Base-by-base conservation (phyloP, 2,329 filamentous ascomycete species). In the Colletotrichum higginsianum region DNA sequence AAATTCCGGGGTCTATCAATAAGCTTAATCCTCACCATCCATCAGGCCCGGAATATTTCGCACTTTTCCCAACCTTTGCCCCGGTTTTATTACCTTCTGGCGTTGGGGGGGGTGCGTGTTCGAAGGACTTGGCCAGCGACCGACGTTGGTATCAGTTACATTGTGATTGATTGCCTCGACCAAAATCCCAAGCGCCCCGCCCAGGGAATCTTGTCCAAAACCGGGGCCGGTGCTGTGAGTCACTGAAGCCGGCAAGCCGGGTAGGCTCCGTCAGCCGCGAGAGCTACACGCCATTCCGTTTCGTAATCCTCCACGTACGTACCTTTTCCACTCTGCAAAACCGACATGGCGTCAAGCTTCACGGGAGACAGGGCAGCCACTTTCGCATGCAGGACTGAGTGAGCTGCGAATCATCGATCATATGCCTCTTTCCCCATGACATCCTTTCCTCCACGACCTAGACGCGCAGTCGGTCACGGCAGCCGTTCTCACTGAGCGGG, bases 251-350 rank as follows among this genome's bases (percentile, higher is more conserved):
- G 53, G 30, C 56, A 50, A 52, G 52, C 58, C 58, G 53, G 56
- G 30, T 23, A 56, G 46, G 38, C 23, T 57, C 57, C 26, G 44
- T 46, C 47, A 42, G 16, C 60, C 56, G 46, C 23, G 44, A 21
- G 40, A 57, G 57, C 16, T 35, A 62, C 60, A 60, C 58, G 68
- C 68, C 65, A 71, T 71, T 46, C 68, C 68, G 58, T 67, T 68
- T 71, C 68, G 68, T 68, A 67, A 71, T 62, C 68, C 26, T 47
- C 65, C 65, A 71, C 65, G 68, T 66, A 67, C 44, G 49, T 55
- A 30, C 16, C 30, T 8, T 13, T 12, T 56, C 15, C 15, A 35
- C 56, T 61, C 9, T 35, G 8, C 30, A 11, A 35, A 50, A 16
- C 60, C 35, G 42, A 62, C 49, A 23, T 38, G 35, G 50, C 35